Base-by-base conservation (phyloP, 2,329 filamentous ascomycete genomes). In the Aspergillus pseudoterreus region DNA sequence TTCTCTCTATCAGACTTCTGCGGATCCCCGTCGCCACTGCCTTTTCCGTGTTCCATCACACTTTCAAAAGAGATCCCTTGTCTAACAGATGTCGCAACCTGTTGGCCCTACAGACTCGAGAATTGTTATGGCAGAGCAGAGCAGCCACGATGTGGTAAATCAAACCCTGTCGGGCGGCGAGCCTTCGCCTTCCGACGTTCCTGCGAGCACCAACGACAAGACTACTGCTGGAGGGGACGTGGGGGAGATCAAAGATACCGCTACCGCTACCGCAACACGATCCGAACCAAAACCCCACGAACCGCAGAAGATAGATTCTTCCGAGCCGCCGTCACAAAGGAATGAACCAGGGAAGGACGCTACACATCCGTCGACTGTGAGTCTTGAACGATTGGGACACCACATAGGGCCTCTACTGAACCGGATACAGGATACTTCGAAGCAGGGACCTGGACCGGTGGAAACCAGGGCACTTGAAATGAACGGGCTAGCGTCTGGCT, bases 41-140 rank as follows among this genome's bases (percentile, higher is more conserved):
- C 52, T 61, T 53, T 17, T 17, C 62, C 49, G 41, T 57, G 49
- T 55, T 56, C 55, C 51, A 12, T 42, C 39, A 19, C 52, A 49
- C 45, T 55, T 57, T 57, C 47, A 56, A 30, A 30, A 38, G 35
- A 38, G 56, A 58, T 55, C 50, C 46, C 51, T 57, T 55, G 53
- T 65, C 69, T 71, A 63, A 71, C 60, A 56, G 52, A 69, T 67
- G 60, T 66, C 60, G 60, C 63, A 62, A 57, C 59, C 49, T 55
- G 49, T 55, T 49, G 54, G 57, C 46, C 55, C 49, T 49, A 55
- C 72, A 80, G 78, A 71, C 71, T 71, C 75, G 71, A 72, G 75
- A 71, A 76, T 82, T 85, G 83, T 85, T 84, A 86, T 86, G 83
- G 83, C 83, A 84, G 82, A 85, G 82, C 80, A 82, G 81, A 81